phyloP scores from a whole-genome alignment of 2,329 filamentous ascomycete genomes.

The Ophiocordyceps camponoti-leonardi region DNA sequence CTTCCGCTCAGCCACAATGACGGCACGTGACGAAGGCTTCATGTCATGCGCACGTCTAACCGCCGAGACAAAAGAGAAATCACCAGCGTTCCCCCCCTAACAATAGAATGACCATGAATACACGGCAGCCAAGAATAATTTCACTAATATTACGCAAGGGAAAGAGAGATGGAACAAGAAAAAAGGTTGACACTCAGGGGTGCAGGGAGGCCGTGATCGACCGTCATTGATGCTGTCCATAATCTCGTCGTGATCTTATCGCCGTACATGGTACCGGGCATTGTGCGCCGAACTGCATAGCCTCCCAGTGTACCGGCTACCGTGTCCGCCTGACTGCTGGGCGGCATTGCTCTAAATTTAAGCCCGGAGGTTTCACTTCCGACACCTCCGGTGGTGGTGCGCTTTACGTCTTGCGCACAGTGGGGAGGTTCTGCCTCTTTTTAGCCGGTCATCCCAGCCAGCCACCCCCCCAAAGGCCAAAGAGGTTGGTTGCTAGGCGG shows the following conservation, averaged over 20 bases:
- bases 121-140: neutral
- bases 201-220: neutral
- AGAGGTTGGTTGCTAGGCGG: slow-evolving; percentile 2
- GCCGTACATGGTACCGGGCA: neutral
- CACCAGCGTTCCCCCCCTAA: too few relatives aligned
- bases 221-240: neutral
- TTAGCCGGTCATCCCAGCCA: slow-evolving; percentile 11
- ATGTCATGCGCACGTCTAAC: too few relatives aligned
- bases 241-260: neutral
- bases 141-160: neutral
- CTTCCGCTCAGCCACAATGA: too few relatives aligned
- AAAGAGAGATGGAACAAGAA: neutral
- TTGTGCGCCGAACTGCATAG: neutral
- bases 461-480: slow-evolving; percentile 2
- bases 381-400: slow-evolving; percentile 7
- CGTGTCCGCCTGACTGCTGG: neutral
- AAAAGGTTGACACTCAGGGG: neutral
- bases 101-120: too few relatives aligned
- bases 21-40: too few relatives aligned
- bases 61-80: too few relatives aligned
- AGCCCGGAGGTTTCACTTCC: slow-evolving; percentile 6
- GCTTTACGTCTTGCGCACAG: slow-evolving; percentile 6
- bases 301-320: neutral
- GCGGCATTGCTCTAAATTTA: neutral
- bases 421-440: neutral